Evolutionary conservation across 2,329 filamentous ascomycete species (phyloP).

Genomic region (Cadophora sp.): DNA sequence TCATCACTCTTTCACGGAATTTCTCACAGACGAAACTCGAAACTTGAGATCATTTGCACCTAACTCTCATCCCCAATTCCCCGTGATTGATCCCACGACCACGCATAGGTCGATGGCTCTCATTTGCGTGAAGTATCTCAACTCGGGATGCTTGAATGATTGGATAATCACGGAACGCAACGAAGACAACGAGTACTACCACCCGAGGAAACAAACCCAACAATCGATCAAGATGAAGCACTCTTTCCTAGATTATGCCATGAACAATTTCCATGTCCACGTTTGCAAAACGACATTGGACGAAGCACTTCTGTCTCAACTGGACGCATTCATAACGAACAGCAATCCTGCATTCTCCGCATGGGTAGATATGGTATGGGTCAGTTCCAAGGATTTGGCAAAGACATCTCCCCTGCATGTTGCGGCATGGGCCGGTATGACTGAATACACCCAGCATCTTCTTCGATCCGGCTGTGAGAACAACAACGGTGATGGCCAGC

Average conservation of each 20-base stretch:
- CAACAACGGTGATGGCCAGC: constrained; percentile 23
- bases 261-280: constrained; percentile 30
- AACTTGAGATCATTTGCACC: background rate
- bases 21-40: constrained; percentile 44
- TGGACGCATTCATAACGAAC: constrained; percentile 17
- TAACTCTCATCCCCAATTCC: constrained; percentile 18
- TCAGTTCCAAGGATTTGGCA: background rate
- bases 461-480: constrained; percentile 22
- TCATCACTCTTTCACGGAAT: constrained; percentile 58
- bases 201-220: constrained; percentile 1
- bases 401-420: constrained; percentile 25
- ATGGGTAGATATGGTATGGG: constrained; percentile 23
- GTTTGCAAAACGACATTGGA: constrained; percentile 22
- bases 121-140: constrained; percentile 19
- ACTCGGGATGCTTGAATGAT: constrained; percentile 16
- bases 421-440: constrained; percentile 25
- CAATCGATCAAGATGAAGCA: constrained; percentile 27
- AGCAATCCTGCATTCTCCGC: constrained; percentile 16
- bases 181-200: constrained; percentile 1
- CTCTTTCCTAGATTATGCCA: constrained; percentile 35
- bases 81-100: constrained; percentile 18
- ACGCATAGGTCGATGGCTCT: constrained; percentile 18
- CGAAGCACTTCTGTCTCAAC: background rate
- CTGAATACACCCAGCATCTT: constrained; percentile 24
- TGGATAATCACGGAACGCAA: constrained; percentile 16